Base-by-base conservation (phyloP, 2,329 filamentous ascomycete species). In the Fusarium sp. region DNA sequence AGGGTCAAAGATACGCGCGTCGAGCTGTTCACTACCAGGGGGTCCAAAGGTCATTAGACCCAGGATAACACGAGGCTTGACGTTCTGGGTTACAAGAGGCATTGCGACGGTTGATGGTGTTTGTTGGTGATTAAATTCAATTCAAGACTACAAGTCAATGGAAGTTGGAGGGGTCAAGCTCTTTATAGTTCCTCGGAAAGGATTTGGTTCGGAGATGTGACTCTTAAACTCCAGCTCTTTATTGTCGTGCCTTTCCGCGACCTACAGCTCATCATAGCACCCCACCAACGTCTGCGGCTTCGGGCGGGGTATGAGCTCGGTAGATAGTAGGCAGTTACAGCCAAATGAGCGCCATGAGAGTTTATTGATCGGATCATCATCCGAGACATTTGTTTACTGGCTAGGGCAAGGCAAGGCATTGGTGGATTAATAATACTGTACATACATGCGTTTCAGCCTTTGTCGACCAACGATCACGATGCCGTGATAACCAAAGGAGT, bases 31-130 rank as follows among this genome's bases (percentile, higher is more conserved):
- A 63, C 89, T 88, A 5, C 70, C 70, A n/a, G 70, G 70, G n/a
- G 93, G 90, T 35, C 92, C 93, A 84, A 94, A 94, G 78, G 92
- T 95, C 94, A 97, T 96, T 60, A 94, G 87, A 73, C 94, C 94
- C 42, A 97, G 90, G 85, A 97, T 94, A 77, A 94, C 86, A 71
- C 92, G 89, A 72, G 91, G 87, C 74, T 90, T 92, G 61, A 79
- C 77, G 38, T 78, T 80, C 52, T 82, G 80, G 19, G 78, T 79
- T 73, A 86, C 74, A 68, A 87, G 84, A 78, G 86, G 84, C 86
- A 87, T 87, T 35, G 72, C 83, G 78, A 21, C 21, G 41, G 29
- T 54, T 19, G 16, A 31, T 65, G 29, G 19, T 61, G 33, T 46
- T 41, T 27, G 48, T 62, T 25, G 29, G 18, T n/a, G 25, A 33